Conservation (phyloP, 306 rosid species). For the Lagenaria siceraria region DNA sequence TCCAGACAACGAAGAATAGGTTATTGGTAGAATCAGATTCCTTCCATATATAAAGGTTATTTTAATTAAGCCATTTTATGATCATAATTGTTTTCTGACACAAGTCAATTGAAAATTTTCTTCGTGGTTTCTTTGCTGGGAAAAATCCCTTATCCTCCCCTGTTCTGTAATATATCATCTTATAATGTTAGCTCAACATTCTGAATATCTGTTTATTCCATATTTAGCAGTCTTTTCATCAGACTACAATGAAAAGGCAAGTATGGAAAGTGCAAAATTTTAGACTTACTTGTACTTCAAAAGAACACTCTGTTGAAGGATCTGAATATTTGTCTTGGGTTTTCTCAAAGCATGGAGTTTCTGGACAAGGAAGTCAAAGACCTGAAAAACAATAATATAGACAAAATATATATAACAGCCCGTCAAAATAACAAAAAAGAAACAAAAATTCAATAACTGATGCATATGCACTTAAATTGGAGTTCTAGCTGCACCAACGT, state of each 20-base stretch:
- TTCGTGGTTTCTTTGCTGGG: not conserved
- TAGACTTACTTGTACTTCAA: constrained; percentile 85
- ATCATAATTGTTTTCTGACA: not conserved
- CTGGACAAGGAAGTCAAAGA: constrained; percentile 89
- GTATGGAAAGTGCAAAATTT: not conserved
- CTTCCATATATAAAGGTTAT: not conserved
- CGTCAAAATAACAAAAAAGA: not conserved
- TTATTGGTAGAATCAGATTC: not conserved
- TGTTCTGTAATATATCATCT: not conserved
- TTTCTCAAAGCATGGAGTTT: constrained; percentile 90
- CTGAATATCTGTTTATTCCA: not conserved
- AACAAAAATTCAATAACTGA: not conserved
- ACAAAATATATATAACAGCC: not conserved
- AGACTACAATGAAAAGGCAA: not conserved
- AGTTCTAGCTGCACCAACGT: not conserved
- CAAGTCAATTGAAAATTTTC: not conserved
- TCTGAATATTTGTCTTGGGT: constrained; percentile 96
- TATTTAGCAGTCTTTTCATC: not conserved
- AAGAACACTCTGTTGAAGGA: constrained; percentile 93
- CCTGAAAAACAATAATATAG: constrained; percentile 39
- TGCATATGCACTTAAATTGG: not conserved
- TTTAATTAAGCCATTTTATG: not conserved
- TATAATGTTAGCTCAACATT: not conserved
- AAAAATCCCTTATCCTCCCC: not conserved
- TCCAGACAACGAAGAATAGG: not conserved